A percentile compares a stretch with the other conserved stretches of the same genome.
These are phyloP conservation scores for Aphanomyces stellatus DNA, from an alignment of 352 stramenopile species.

Conservation along the genomic window DNA sequence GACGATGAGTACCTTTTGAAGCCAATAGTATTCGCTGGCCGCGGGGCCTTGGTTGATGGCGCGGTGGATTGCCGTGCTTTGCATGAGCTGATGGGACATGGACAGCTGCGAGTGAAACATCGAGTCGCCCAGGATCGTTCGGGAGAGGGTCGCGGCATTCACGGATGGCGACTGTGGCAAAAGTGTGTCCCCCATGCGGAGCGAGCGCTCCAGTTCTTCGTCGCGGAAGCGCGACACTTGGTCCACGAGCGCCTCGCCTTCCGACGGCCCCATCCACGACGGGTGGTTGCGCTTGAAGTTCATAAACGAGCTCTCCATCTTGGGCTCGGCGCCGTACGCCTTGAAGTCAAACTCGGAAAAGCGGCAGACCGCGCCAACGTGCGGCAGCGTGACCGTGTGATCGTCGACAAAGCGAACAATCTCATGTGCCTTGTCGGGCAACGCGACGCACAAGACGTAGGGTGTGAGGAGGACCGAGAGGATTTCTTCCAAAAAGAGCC, in stretches of 20 bases:
- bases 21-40: constrained; percentile 84
- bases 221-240: constrained; percentile 62
- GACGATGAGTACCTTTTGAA: constrained; percentile 56
- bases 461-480: constrained; percentile 91
- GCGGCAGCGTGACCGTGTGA: constrained; percentile 87
- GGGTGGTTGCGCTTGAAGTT: constrained; percentile 93
- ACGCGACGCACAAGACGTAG: constrained; percentile 93
- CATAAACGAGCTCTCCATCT: constrained; percentile 97
- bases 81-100: constrained; percentile 81
- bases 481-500: constrained; percentile 91
- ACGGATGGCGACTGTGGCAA: neutral
- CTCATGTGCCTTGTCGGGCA: constrained; percentile 82
- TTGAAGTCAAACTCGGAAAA: constrained; percentile 97
- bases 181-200: constrained; percentile 62
- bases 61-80: constrained; percentile 76
- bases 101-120: constrained; percentile 66
- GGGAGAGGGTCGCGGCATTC: neutral
- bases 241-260: constrained; percentile 66
- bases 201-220: constrained; percentile 82
- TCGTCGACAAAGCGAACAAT: constrained; percentile 92
- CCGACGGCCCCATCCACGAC: constrained; percentile 63
- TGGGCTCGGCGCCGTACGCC: constrained; percentile 85
- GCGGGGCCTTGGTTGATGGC: constrained; percentile 49
- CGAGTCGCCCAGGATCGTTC: constrained; percentile 13
- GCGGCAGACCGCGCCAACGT: constrained; percentile 91